Percentiles rank a stretch among this genome's conserved stretches.
These are phyloP conservation scores for Ceratocystis colombiana DNA, from an alignment of 2,329 filamentous ascomycete genomes.

Conservation along the genomic window DNA sequence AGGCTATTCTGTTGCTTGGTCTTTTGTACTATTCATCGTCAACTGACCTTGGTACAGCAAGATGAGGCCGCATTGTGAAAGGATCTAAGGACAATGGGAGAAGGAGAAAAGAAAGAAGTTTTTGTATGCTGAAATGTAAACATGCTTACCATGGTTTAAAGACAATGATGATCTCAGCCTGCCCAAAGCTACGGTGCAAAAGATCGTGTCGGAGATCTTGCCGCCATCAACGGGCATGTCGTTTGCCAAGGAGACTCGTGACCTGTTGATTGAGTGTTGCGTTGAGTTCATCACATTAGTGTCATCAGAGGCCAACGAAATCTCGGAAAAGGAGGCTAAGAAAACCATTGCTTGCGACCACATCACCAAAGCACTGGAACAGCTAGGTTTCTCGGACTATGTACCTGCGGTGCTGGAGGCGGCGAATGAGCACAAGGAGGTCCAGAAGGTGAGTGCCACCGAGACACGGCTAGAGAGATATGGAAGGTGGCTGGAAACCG, in stretches of 20 bases:
- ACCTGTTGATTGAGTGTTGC: constrained; percentile 94
- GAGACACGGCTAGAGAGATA: too few relatives aligned
- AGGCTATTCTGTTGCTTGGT: neutral
- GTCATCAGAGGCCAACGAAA: constrained; percentile 97
- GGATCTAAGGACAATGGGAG: constrained; percentile 1
- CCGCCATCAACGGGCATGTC: constrained; percentile 63
- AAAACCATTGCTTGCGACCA: constrained; percentile 99
- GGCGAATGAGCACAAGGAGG: constrained; percentile 83
- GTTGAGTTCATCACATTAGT: constrained; percentile 98
- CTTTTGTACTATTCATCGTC: constrained; percentile 5
- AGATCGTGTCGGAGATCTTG: constrained; percentile 90
- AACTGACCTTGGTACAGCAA: neutral
- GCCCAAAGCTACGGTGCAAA: constrained; percentile 60
- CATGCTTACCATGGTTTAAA: neutral
- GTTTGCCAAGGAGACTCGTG: constrained; percentile 90
- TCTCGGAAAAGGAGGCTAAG: constrained; percentile 96
- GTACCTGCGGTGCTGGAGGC: constrained; percentile 78
- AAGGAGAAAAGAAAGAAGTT: neutral
- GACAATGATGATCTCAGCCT: constrained; percentile 52
- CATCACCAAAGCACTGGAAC: constrained; percentile 86
- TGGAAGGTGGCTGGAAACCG: neutral
- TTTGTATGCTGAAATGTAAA: neutral
- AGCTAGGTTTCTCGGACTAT: constrained; percentile 87
- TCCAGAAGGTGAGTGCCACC: constrained; percentile 60
- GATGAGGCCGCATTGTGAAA: neutral